These are phyloP conservation scores for Kodamaea lidongshanica DNA, from an alignment of 805 yeast genomes.

Conservation along the genomic window DNA sequence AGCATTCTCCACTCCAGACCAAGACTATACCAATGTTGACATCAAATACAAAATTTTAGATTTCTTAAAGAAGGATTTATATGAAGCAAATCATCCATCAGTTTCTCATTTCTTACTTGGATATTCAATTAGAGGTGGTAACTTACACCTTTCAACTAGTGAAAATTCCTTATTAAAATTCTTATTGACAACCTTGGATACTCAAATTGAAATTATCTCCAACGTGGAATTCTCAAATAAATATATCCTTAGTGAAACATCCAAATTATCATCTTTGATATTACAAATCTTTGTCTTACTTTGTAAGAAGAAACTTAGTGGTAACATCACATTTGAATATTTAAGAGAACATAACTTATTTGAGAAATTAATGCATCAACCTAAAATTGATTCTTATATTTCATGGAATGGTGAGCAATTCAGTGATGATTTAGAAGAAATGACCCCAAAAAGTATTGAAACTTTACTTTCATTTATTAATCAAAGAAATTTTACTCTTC, in stretches of 20 bases:
- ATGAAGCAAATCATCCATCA: constrained; percentile 39
- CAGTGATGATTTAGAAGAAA: constrained; percentile 31
- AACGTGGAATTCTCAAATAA: constrained; percentile 28
- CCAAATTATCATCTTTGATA: constrained; percentile 50
- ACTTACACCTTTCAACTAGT: constrained; percentile 38
- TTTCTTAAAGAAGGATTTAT: constrained; percentile 48
- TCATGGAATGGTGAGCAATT: constrained; percentile 49
- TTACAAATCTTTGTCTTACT: constrained; percentile 61
- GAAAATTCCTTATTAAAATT: constrained; percentile 56
- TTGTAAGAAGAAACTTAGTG: constrained; percentile 50
- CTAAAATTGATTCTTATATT: constrained; percentile 49
- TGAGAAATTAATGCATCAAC: constrained; percentile 47
- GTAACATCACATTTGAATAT: constrained; percentile 43
- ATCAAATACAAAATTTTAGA: constrained; percentile 55
- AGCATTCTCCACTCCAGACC: constrained; percentile 43
- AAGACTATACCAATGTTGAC: constrained; percentile 36
- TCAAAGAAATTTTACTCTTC: constrained; percentile 55
- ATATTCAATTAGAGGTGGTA: constrained; percentile 44
- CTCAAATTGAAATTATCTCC: constrained; percentile 40
- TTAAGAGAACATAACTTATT: constrained; percentile 51
- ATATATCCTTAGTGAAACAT: constrained; percentile 46
- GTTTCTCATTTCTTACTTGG: constrained; percentile 78
- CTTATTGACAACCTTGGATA: constrained; percentile 44
- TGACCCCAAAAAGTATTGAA: constrained; percentile 34
- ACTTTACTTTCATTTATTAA: constrained; percentile 56